Evolutionary conservation across 2,329 filamentous ascomycete species (phyloP).

Genomic region (Fusarium incarnatum): DNA sequence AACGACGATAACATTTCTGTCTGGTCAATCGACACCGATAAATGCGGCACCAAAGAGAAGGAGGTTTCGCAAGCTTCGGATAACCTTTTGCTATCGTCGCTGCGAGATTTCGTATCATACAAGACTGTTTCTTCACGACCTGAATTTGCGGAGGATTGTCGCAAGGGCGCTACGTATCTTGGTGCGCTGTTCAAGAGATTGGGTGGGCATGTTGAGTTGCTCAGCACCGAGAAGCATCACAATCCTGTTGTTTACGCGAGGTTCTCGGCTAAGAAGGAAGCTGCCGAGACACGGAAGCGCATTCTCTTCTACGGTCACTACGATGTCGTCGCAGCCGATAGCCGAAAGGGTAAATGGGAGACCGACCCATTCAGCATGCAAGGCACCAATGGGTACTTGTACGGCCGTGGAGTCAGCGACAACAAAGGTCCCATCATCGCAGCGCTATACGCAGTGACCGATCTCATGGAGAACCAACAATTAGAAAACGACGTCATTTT

Average conservation of each 20-base stretch:
- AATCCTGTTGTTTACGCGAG: conserved; percentile 95
- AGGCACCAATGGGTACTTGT: conserved; percentile 91
- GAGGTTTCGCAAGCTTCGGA: conserved; percentile 54
- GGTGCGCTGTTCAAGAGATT: conserved; percentile 92
- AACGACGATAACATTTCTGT: conserved; percentile 91
- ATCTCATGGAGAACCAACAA: conserved; percentile 84
- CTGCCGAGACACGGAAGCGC: conserved; percentile 77
- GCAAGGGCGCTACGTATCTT: conserved; percentile 90
- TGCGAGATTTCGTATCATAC: conserved; percentile 89
- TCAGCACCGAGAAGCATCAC: conserved; percentile 81
- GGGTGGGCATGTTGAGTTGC: conserved; percentile 87
- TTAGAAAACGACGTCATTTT: conserved; percentile 92
- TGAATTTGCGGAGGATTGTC: conserved; percentile 90
- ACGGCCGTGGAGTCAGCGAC: conserved; percentile 95
- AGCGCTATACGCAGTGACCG: conserved; percentile 91
- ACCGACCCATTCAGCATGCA: conserved; percentile 90
- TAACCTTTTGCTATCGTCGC: conserved; percentile 73
- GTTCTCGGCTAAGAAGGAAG: conserved; percentile 80
- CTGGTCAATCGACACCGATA: conserved; percentile 76
- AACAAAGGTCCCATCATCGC: conserved; percentile 98
- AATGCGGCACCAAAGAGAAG: conserved; percentile 52
- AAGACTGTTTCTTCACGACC: conserved; percentile 90
- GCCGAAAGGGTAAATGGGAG: conserved; percentile 83
- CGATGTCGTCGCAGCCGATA: conserved; percentile 92
- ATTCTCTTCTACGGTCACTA: conserved; percentile 98